These are phyloP conservation scores for Penicillium glabrum DNA, from an alignment of 2,329 filamentous ascomycete genomes.

Conservation along the genomic window DNA sequence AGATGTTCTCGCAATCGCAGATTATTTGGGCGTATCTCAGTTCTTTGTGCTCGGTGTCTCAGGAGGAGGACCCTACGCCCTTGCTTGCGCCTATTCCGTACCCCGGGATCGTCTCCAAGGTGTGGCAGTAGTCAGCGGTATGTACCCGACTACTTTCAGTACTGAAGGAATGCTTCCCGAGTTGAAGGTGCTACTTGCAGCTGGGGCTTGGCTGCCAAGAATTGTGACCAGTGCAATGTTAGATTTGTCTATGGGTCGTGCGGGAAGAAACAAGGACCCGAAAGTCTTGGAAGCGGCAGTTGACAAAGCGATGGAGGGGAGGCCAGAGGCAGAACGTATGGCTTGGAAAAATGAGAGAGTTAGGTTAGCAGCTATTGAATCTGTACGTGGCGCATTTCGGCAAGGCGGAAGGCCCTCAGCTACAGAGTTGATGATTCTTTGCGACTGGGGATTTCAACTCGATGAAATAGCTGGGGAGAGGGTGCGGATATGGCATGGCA, in stretches of 20 bases:
- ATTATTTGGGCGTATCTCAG: conserved; percentile 3
- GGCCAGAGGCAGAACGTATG: neutral
- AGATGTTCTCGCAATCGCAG: conserved; percentile 6
- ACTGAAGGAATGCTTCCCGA: conserved; percentile 3
- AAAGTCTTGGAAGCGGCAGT: conserved; percentile 1
- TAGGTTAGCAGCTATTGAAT: neutral
- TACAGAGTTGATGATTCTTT: conserved; percentile 2
- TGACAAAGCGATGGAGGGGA: neutral
- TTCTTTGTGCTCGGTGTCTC: conserved; percentile 8
- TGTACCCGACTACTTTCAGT: conserved; percentile 3
- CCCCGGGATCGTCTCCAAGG: conserved; percentile 2
- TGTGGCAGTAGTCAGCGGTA: neutral
- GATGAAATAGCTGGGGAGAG: conserved; percentile 2
- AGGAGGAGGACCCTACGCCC: conserved; percentile 6
- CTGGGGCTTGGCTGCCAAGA: conserved; percentile 3
- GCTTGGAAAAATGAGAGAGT: neutral
- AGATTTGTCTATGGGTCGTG: neutral
- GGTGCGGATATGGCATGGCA: conserved; percentile 9
- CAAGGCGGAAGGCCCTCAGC: conserved; percentile 1
- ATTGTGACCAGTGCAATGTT: neutral
- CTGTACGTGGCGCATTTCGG: conserved; percentile 2
- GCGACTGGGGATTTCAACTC: conserved; percentile 9
- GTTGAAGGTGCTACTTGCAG: neutral
- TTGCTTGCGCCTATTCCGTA: conserved; percentile 7
- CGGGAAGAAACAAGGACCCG: conserved; percentile 1